phyloP scores from a whole-genome alignment of 2,329 filamentous ascomycete genomes.

The Cytospora mali region DNA sequence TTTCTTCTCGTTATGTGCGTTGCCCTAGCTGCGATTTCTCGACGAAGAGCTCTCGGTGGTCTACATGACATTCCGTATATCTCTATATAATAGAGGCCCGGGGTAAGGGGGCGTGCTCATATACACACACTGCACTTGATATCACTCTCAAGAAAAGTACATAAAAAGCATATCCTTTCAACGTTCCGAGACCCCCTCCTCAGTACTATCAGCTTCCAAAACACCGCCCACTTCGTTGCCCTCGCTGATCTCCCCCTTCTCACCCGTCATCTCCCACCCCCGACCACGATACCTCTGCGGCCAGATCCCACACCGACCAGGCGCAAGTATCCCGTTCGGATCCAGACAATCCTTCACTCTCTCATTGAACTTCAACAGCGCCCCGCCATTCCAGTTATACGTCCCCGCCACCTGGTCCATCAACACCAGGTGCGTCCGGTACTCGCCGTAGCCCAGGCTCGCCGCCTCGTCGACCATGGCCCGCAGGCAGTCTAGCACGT shows the following conservation, averaged over 20 bases:
- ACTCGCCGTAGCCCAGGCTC: conserved; percentile 42
- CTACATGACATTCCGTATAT: no score
- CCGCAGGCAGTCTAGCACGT: conserved; percentile 38
- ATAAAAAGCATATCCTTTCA: no score
- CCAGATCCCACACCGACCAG: conserved; percentile 52
- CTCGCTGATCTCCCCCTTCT: conserved; percentile 37
- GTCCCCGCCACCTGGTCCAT: conserved; percentile 45
- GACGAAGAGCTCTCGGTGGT: no score
- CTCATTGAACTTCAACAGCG: conserved; percentile 42
- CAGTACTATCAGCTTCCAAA: not conserved
- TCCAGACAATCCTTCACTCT: conserved; percentile 44
- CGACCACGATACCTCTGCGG: conserved; percentile 36
- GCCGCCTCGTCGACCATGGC: conserved; percentile 41
- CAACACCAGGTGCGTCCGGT: conserved; percentile 44
- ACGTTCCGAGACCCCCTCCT: no score
- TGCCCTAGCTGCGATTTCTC: no score
- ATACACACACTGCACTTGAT: no score
- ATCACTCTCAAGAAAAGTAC: no score
- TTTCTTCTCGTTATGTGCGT: no score
- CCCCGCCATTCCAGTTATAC: conserved; percentile 44
- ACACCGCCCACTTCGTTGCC: conserved; percentile 36
- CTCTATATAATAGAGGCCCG: no score
- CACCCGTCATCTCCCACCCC: conserved; percentile 42
- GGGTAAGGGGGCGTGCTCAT: no score
- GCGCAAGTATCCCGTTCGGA: conserved; percentile 49